Percentiles rank a stretch among this genome's conserved stretches.
phyloP scores from a whole-genome alignment of 345 rosid genomes.

The Corchorus capsularis region DNA sequence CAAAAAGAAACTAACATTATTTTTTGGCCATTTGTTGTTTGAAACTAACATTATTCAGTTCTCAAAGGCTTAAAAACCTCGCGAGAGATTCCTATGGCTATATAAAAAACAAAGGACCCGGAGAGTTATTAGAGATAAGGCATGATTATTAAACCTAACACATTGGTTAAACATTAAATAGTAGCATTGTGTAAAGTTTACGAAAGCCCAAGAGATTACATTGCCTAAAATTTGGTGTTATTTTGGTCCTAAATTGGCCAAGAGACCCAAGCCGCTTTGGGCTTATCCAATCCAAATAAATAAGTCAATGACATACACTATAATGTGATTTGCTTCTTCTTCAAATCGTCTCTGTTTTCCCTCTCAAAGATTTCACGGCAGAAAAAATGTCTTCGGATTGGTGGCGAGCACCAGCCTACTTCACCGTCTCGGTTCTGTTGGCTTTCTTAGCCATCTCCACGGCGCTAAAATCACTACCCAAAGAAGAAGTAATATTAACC shows the following conservation, averaged over 20 bases:
- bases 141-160: no score
- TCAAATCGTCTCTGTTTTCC: neutral
- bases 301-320: no score
- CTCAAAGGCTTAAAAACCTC: no score
- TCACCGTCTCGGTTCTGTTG: conserved; percentile 53
- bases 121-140: no score
- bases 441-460: conserved; percentile 72
- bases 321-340: neutral
- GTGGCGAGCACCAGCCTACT: conserved; percentile 64
- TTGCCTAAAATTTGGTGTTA: neutral
- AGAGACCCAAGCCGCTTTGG: neutral
- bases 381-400: conserved; percentile 20
- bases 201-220: no score
- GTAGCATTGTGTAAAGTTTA: no score
- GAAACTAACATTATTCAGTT: no score
- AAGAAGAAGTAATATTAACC: conserved; percentile 11
- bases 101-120: no score
- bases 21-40: no score
- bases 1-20: no score
- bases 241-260: neutral
- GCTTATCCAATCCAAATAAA: neutral
- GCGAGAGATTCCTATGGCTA: no score
- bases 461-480: conserved; percentile 40
- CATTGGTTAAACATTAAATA: no score
- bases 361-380: neutral